Evolutionary conservation across 176 grass and related monocot genomes (phyloP).

Genomic region (Avena atlantica): DNA sequence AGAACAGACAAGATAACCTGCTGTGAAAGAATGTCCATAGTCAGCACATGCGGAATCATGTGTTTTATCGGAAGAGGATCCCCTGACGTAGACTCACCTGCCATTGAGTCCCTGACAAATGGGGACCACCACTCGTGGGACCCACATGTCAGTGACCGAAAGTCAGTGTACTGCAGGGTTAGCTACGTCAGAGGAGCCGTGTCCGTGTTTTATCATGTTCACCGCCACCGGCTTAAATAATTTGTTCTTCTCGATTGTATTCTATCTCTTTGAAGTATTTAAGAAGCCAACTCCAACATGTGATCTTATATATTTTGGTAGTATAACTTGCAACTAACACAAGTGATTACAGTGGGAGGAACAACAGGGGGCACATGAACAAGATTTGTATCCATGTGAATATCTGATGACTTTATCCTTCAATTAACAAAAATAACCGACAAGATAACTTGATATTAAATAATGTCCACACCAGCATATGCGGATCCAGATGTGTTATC

Average conservation of each 20-base stretch:
- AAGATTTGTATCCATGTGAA: background rate
- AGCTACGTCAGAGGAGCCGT: no score
- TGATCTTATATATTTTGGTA: background rate
- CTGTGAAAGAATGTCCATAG: background rate
- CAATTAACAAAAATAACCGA: no score
- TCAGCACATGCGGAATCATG: background rate
- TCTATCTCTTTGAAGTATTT: conserved; percentile 2
- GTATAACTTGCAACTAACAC: conserved; percentile 5
- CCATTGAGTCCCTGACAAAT: no score
- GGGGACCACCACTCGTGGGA: no score
- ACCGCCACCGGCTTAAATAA: background rate
- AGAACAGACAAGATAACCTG: background rate
- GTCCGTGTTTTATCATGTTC: background rate
- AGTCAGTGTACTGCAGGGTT: no score
- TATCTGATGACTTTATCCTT: no score
- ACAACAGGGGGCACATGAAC: conserved; percentile 8
- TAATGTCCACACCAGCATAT: background rate
- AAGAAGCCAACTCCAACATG: background rate
- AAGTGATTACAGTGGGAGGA: background rate
- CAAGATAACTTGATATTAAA: background rate
- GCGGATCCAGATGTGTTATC: background rate
- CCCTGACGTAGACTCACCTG: no score
- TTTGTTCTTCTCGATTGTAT: conserved; percentile 6
- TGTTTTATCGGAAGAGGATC: no score
- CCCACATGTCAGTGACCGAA: no score